Evolutionary conservation across 1,284 basidiomycete genomes (phyloP), one percentile per base, ranked within the genome.

Genomic region (Sporisorium exsertum): DNA sequence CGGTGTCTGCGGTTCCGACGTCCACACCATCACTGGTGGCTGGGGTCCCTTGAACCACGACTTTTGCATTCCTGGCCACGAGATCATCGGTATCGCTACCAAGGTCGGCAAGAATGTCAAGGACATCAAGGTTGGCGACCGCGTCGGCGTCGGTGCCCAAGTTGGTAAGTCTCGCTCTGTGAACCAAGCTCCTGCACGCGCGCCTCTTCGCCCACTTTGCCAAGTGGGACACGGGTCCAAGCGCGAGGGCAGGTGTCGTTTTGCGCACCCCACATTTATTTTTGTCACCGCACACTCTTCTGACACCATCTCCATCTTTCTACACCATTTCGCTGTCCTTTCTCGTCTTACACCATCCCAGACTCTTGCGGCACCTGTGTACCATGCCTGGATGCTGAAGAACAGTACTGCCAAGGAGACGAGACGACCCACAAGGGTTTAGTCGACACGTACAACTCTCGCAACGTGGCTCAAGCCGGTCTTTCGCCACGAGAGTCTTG

Each of bases 121-220:
- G 37, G 88, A 87, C 60, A 88, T 91, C 86, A 90, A 90, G 79
- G 87, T 89, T 46, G 90, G 90, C 55, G 89, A 91, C 81, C 87
- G 89, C 18, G 91, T 89, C 64, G 91, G 91, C 62, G 90, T 91
- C 16, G 91, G 91, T 26, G 90, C 90, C 2, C 89, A 90, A 81
- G 87, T 90, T 45, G 66, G 56, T 68, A 43, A 55, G 63, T 65
- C 4, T 15, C 18, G 37, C 37, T 3, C 37, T 5, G 37, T 3
- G 35, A 35, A 35, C 3, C 35, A 35, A 15, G 35, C 35, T 35
- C 35, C 13, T 35, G 8, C 35, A 35, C 35, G 35, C 15, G 43
- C 43, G n/a, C 9, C 43, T 10, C 5, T 24, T 13, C 22, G 20
- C 42, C 20, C 42, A 20, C n/a, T 20, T 9, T 18, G 29, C 5